Evolutionary conservation across 371 early-diverging fungal species (phyloP), one percentile per base, ranked within the genome.

Genomic region (Fennellomyces sp.): DNA sequence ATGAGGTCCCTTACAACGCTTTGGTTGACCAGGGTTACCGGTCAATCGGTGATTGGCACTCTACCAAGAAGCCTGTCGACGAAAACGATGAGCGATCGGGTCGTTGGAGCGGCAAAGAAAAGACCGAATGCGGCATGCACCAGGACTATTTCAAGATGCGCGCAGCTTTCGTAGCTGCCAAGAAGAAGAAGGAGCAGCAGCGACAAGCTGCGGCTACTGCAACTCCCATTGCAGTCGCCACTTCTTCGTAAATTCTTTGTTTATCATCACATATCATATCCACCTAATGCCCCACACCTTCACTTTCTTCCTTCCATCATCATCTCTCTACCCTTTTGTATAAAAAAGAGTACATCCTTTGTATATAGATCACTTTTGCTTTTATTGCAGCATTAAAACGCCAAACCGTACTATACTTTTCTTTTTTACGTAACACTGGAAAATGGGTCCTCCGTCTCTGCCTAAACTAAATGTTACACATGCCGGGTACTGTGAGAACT

Each of bases 121-220:
- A 96, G 83, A 87, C 91, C 0, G 97, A 96, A 75, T 96, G 97
- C 63, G 97, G 97, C 5, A 75, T 96, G 47, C 97, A 96, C 73
- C 94, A 95, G 72, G 95, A 96, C 64, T 96, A 95, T 70, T 93
- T 95, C 78, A 87, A 91, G 80, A 92, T 94, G 92, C 82, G 90
- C 28, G 86, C 89, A 19, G 88, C 84, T 30, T 85, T 78, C 62
- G 67, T 81, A 68, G 76, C 76, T 21, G 70, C 81, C 35, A 81
- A 81, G 63, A 72, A 73, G 60, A 73, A 76, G 63, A 71, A 69
- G 57, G 68, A 76, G 56, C 58, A 69, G 50, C 72, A 72, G 52
- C 60, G 65, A 41, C 54, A 60, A 49, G 41, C 62, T 36, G 35
- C 35, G 25, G 25, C 55, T 12, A 17, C 52, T 12, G 33, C 48